phyloP scores from a whole-genome alignment of 139 green algal species.

The Chlamydomonas sphaeroides region DNA sequence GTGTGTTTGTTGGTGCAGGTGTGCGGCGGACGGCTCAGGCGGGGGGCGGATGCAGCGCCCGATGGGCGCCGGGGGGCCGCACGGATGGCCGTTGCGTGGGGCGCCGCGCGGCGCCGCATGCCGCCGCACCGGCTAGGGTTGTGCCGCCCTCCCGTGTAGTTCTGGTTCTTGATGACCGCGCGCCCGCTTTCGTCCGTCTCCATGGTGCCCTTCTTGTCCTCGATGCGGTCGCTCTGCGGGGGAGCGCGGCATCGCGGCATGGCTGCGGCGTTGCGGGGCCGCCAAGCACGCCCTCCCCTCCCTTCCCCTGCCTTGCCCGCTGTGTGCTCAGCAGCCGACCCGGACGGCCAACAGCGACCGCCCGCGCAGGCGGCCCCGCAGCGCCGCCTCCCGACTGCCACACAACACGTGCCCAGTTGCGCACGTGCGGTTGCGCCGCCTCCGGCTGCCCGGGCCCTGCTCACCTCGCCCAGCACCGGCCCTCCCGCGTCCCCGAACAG shows the following conservation, averaged over 20 bases:
- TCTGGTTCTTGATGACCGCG: not conserved
- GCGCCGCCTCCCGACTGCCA: too few species aligned
- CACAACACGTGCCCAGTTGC: too few species aligned
- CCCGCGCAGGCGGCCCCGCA: too few species aligned
- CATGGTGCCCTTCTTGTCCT: not conserved
- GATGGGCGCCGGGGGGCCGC: too few species aligned
- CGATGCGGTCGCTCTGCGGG: slow-evolving; percentile 6
- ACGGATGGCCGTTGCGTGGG: too few species aligned
- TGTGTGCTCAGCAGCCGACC: not conserved
- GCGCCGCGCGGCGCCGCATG: too few species aligned
- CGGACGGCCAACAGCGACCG: too few species aligned
- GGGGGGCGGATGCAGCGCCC: too few species aligned
- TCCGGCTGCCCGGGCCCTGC: not conserved
- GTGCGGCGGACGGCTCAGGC: too few species aligned
- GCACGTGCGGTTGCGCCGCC: too few species aligned
- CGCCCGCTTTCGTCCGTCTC: slow-evolving; percentile 2
- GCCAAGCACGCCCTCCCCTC: too few species aligned
- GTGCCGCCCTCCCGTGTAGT: slow-evolving; percentile 7
- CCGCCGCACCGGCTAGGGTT: slow-evolving; percentile 18
- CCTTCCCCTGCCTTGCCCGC: not conserved
- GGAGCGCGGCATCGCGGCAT: not conserved
- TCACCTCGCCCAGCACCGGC: slow-evolving; percentile 5
- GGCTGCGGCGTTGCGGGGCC: not conserved
- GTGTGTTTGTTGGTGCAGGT: too few species aligned
- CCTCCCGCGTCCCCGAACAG: slow-evolving; percentile 17